Evolutionary conservation across 495 filamentous ascomycete genomes (phyloP), one percentile per base, ranked within the genome.

Genomic region (Evernia prunastri): DNA sequence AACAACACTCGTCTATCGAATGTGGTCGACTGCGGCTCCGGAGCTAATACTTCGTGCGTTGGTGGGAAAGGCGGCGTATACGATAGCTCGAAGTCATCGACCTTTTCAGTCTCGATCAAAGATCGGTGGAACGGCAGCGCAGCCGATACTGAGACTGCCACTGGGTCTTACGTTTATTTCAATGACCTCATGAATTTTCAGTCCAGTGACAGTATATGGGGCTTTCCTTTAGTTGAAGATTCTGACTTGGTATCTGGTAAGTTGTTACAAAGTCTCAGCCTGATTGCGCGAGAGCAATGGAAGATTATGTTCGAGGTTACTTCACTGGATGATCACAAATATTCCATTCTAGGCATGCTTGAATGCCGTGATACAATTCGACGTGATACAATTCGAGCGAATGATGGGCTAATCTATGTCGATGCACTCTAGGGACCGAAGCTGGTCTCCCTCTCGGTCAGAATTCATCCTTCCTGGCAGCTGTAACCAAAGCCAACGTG

Each of bases 11-110:
- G 58, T 20, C 43, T 42, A 2, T 31, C 58, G 17, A 47, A 60
- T 17, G 43, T 31, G 15, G 8, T 31, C 58, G 39, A 47, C 43
- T 49, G 33, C 8, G 45, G n/a, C 31, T 43, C 40, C 12, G 51
- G 33, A 56, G 51, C 51, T 5, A 60, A 47, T 6, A 60, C 40
- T 27, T 60, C 59, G 17, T 60, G 59, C 59, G 59, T 60, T 12
- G 59, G 59, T 45, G 59, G 59, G 5, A 60, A 60, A 43, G 59
- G 59, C 9, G 39, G 59, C 20, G 59, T 60, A 13, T 60, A 45
- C 36, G 40, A 60, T 60, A 60, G 59, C 45, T 60, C 59, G 23
- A 60, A 49, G 40, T 60, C 59, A 20, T 60, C 59, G 15, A 60
- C 36, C 40, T 60, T 49, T 36, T 37, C 45, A 6, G 59, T 49